These are phyloP conservation scores for Populus pruinosa DNA, from an alignment of 345 rosid species.

Conservation along the genomic window DNA sequence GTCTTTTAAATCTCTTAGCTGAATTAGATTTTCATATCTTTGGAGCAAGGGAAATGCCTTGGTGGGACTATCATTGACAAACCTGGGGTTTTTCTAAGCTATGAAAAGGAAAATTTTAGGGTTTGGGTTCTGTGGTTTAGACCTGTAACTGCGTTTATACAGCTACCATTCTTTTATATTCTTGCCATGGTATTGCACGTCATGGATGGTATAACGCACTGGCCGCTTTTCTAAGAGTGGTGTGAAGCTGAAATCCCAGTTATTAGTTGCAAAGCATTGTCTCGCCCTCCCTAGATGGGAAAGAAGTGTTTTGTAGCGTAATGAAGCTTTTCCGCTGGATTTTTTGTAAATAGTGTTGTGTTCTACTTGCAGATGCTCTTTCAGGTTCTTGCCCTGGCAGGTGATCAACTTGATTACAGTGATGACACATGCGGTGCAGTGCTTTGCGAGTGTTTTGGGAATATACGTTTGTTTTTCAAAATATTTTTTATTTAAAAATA, in stretches of 20 bases:
- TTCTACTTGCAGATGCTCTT: background rate
- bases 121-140: background rate
- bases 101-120: background rate
- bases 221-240: background rate
- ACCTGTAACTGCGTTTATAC: background rate
- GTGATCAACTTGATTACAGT: constrained; percentile 83
- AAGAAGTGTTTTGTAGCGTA: background rate
- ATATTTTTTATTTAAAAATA: too few species aligned
- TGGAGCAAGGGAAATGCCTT: too few species aligned
- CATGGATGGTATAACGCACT: background rate
- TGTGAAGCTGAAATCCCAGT: background rate
- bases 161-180: background rate
- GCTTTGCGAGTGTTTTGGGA: too few species aligned
- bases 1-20: background rate
- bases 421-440: constrained; percentile 36
- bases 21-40: background rate
- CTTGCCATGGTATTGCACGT: background rate
- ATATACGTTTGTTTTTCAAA: too few species aligned
- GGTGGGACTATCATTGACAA: background rate
- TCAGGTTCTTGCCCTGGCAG: constrained; percentile 90
- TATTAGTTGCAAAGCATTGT: background rate
- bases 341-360: background rate
- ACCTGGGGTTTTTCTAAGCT: background rate
- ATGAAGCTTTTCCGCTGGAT: background rate
- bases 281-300: background rate